Base-by-base conservation (phyloP, 805 yeast genomes). In the Teunomyces lycoperdinae region DNA sequence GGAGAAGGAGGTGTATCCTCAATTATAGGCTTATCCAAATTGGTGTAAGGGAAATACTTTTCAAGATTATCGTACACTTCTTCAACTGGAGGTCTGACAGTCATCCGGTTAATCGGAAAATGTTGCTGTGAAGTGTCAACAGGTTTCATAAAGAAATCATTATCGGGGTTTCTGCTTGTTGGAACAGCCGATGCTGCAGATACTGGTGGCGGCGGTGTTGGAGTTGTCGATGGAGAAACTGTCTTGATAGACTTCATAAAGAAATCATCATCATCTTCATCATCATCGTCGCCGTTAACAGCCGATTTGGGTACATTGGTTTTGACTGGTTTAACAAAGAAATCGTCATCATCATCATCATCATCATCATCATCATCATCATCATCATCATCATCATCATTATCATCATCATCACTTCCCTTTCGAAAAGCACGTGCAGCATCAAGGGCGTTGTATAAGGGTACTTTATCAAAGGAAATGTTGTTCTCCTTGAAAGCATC, bases 21-120 rank as follows among this genome's bases (percentile, higher is more conserved):
- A 20, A 92, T 80, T 30, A 94, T 89, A 2, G 97, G 96, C 57
- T 85, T 87, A 62, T 94, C 99, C 50, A 94, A 76, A 66, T 92
- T 92, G 0, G 97, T 84, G 57, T 87, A 79, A 0, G 99, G 99
- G 74, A 94, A 94, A 63, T 87, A 94, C 59, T 81, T 80, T 56
- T 94, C 99, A 52, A 94, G 77, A 58, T 94, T 91, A 47, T 89
- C 89, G 62, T 91, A 94, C 28, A 94, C 85, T 36, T 88, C 95
- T 60, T 92, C 98, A 1, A 96, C 86, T 0, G 98, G 90, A 2
- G 99, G 99, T 62, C 99, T 81, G 11, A 94, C 85, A 6, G 85
- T 83, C 89, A 71, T 67, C 4, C 47, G 48, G 52, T 42, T 54
- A 43, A 46, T 48, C 31, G 36, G 48, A 44, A 29, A 26, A 20